Evolutionary conservation across 2,329 filamentous ascomycete genomes (phyloP), one percentile per base, ranked within the genome.

Genomic region (Tolypocladium ovalisporum): DNA sequence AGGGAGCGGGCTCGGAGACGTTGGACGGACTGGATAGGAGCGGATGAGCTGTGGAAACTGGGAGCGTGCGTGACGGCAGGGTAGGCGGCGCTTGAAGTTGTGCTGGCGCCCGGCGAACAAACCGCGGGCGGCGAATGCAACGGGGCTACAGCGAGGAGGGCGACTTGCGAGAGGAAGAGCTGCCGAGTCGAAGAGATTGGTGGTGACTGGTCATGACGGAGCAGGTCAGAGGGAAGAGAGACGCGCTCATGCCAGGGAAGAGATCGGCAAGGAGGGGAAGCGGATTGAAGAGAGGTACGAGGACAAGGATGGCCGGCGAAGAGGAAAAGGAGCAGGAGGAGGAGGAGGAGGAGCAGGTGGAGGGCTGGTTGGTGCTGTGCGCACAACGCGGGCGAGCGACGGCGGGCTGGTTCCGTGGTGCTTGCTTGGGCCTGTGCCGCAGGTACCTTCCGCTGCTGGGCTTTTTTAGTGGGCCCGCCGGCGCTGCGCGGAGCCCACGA

Each of bases 31-130:
- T 22, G 34, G 32, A 24, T 35, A 24, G 13, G 9, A 37, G 52
- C 34, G 27, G 52, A 22, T 7, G 34, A 27, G 34, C n/a, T 37
- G 32, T 35, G 32, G 35, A 37, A 37, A 34, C 51, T 37, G 35
- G 35, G 66, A 63, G n/a, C 65, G 66, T 62, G 67, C 63, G 63
- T 62, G 61, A 60, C 63, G 65, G 62, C 65, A 63, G 61, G 51
- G 42, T 54, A 65, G 58, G 39, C 54, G 27, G 49, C 49, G 53
- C 52, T 56, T 59, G 61, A 57, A 58, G 59, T 58, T 60, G 61
- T 59, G 59, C 54, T 56, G 53, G 53, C 55, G n/a, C 34, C 54
- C 27, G n/a, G 51, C 52, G 42, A 52, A 17, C n/a, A n/a, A 54
- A 34, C 42, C 10, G 22, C 13, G 34, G 32, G 55, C 36, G 42